These are phyloP conservation scores for Obba rivulosa DNA, from an alignment of 768 basidiomycete species.

Conservation along the genomic window DNA sequence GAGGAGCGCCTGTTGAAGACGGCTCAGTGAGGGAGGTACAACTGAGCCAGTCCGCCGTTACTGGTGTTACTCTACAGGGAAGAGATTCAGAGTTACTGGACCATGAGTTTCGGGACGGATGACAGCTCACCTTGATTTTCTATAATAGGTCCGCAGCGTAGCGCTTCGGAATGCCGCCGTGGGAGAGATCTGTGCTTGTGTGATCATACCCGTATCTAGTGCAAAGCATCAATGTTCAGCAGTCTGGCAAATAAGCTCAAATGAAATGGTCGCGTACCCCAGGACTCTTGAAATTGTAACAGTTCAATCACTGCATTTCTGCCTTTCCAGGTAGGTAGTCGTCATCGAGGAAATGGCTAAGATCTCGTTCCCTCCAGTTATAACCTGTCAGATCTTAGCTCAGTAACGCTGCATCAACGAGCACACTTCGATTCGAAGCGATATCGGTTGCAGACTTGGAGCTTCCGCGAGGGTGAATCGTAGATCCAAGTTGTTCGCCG, in stretches of 20 bases:
- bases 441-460: too few species aligned
- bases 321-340: slow-evolving; percentile 16
- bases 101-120: not conserved
- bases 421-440: too few species aligned
- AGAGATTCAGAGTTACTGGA: not conserved
- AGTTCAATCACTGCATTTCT: slow-evolving; percentile 7
- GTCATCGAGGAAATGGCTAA: slow-evolving; percentile 17
- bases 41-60: slow-evolving; percentile 19
- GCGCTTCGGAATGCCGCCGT: slow-evolving; percentile 13
- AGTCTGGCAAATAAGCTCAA: not conserved
- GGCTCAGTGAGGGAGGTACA: slow-evolving; percentile 21
- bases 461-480: too few species aligned
- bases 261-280: slow-evolving; percentile 5
- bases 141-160: slow-evolving; percentile 16
- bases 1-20: slow-evolving; percentile 6
- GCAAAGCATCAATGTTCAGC: not conserved
- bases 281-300: not conserved
- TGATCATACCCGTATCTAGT: slow-evolving; percentile 21
- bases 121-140: slow-evolving; percentile 30
- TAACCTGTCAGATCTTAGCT: slow-evolving; percentile 16
- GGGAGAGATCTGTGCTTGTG: slow-evolving; percentile 16
- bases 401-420: too few species aligned
- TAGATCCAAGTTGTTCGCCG: too few species aligned
- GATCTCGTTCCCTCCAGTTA: slow-evolving; percentile 21
- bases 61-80: slow-evolving; percentile 19